A percentile compares a stretch with the other conserved stretches of the same genome.
These are phyloP conservation scores for Macadamia tetraphylla DNA, from an alignment of 164 flowering plant species.

Conservation along the genomic window DNA sequence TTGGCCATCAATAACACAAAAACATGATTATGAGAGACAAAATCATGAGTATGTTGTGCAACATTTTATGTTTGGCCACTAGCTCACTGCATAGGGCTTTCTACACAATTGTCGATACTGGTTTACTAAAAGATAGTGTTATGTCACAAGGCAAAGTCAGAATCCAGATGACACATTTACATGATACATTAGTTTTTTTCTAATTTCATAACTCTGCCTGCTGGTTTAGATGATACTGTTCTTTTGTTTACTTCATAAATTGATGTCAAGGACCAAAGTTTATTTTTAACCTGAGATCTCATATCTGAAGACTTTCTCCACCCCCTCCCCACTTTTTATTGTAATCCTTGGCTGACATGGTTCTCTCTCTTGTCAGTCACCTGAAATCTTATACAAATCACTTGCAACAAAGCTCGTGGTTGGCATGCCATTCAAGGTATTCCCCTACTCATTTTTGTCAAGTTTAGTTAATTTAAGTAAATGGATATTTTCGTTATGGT, in stretches of 20 bases:
- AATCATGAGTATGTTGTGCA: neutral
- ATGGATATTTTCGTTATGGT: neutral
- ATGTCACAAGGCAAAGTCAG: neutral
- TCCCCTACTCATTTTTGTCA: neutral
- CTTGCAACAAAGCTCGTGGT: constrained; percentile 88
- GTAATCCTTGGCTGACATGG: constrained; percentile 6
- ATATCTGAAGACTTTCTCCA: no score
- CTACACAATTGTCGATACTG: neutral
- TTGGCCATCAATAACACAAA: neutral
- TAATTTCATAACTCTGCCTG: neutral
- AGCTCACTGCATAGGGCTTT: neutral
- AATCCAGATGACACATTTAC: neutral
- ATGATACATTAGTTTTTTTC: neutral
- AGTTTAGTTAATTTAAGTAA: neutral
- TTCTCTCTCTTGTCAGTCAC: constrained; percentile 41
- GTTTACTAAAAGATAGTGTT: no score
- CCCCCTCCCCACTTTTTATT: neutral
- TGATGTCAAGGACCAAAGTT: neutral
- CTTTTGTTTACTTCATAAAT: neutral
- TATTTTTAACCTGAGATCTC: neutral
- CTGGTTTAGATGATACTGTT: neutral
- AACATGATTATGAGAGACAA: neutral
- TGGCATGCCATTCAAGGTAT: constrained; percentile 99
- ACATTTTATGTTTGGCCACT: neutral
- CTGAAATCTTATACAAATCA: constrained; percentile 82